Evolutionary conservation across 495 filamentous ascomycete genomes (phyloP).

Genomic region (Aspergillus indologenus): DNA sequence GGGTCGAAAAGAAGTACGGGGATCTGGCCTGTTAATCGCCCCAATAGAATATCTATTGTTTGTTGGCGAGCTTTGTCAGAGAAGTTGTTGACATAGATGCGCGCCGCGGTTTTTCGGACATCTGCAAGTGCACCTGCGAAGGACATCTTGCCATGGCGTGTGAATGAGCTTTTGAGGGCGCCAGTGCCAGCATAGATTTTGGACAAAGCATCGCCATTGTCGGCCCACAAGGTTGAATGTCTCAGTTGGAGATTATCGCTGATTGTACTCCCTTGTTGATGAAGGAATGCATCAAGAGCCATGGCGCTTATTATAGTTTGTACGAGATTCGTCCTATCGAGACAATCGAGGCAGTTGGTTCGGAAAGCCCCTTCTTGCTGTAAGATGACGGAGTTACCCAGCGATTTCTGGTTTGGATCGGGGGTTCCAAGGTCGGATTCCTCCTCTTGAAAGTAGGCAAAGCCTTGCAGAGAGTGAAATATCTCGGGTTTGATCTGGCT

Average conservation of each 20-base stretch:
- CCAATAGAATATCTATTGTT: constrained; percentile 89
- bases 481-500: constrained; percentile 72
- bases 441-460: constrained; percentile 87
- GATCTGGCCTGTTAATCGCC: constrained; percentile 75
- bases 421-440: constrained; percentile 30
- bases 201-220: constrained; percentile 92
- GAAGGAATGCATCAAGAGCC: constrained; percentile 78
- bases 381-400: constrained; percentile 63
- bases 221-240: constrained; percentile 94
- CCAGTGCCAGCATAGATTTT: constrained; percentile 97
- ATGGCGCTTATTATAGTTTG: constrained; percentile 93
- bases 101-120: constrained; percentile 86
- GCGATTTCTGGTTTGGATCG: constrained; percentile 25
- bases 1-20: constrained; percentile 89
- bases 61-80: constrained; percentile 88
- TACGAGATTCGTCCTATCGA: constrained; percentile 93
- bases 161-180: constrained; percentile 92
- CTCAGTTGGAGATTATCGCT: constrained; percentile 81
- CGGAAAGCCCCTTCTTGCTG: constrained; percentile 94
- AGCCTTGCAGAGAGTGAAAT: constrained; percentile 71
- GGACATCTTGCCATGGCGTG: constrained; percentile 94
- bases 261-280: constrained; percentile 61
- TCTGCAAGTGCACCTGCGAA: constrained; percentile 92
- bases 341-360: constrained; percentile 93
- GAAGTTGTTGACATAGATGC: constrained; percentile 96